These are phyloP conservation scores for Hibiscus tridactylites DNA, from an alignment of 345 rosid genomes.

Conservation along the genomic window DNA sequence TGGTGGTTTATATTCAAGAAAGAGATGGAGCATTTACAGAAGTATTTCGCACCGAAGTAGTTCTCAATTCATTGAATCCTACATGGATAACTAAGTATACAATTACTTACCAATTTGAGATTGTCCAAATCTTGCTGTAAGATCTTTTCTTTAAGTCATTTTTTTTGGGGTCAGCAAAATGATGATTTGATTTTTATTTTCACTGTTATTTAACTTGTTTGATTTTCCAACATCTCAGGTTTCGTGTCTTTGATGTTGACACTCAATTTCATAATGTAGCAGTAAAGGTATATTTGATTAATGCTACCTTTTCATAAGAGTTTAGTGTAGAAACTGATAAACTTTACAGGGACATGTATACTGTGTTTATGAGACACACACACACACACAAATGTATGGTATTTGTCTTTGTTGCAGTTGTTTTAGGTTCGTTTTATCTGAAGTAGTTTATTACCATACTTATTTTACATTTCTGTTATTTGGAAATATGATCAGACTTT, in stretches of 20 bases:
- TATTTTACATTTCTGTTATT: not conserved
- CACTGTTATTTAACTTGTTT: conserved; percentile 12
- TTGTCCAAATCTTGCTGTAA: conserved; percentile 74
- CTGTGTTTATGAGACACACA: too few species aligned
- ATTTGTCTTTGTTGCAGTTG: not conserved
- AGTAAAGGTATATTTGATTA: conserved; percentile 16
- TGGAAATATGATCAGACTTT: not conserved
- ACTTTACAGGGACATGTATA: not conserved
- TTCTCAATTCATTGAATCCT: conserved; percentile 75
- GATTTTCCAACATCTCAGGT: conserved; percentile 35
- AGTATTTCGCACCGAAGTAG: conserved; percentile 67
- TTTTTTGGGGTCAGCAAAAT: not conserved
- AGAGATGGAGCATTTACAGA: conserved; percentile 61
- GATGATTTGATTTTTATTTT: conserved; percentile 14
- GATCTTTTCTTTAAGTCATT: conserved; percentile 17
- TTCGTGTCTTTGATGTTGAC: conserved; percentile 71
- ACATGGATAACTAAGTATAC: conserved; percentile 58
- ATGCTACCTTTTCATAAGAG: not conserved
- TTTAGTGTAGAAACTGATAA: not conserved
- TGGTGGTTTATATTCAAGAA: conserved; percentile 59
- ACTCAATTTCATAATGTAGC: conserved; percentile 62
- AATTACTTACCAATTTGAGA: conserved; percentile 56
- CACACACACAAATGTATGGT: too few species aligned
- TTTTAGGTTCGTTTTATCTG: not conserved
- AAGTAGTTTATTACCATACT: not conserved